Conservation (phyloP, 768 basidiomycete species). For the Phanerochaete carnosa region DNA sequence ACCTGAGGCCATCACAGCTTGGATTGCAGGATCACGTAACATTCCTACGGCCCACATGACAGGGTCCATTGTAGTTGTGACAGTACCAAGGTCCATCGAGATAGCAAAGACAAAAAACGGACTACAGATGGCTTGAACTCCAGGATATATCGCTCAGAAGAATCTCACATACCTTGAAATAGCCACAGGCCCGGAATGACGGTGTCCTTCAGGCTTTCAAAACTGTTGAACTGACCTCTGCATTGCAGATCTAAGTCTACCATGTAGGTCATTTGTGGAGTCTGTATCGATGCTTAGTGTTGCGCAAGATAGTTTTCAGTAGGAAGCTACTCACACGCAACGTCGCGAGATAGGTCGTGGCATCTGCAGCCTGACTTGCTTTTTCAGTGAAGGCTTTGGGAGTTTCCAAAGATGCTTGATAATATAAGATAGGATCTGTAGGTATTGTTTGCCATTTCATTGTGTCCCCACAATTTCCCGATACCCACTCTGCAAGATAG, state of each 20-base stretch:
- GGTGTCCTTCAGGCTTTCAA: slow-evolving; percentile 15
- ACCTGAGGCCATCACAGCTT: slow-evolving; percentile 16
- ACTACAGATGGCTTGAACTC: background rate
- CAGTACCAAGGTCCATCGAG: slow-evolving; percentile 23
- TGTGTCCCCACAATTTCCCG: slow-evolving; percentile 8
- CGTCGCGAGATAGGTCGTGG: slow-evolving; percentile 15
- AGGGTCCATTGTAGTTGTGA: slow-evolving; percentile 10
- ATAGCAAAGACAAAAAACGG: slow-evolving; percentile 25
- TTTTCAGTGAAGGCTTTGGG: slow-evolving; percentile 10
- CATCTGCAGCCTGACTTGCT: slow-evolving; percentile 15
- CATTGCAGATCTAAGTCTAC: slow-evolving; percentile 2
- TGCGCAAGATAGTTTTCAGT: background rate
- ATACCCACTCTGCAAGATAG: slow-evolving; percentile 17
- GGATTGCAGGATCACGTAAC: slow-evolving; percentile 22
- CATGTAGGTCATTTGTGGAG: slow-evolving; percentile 10
- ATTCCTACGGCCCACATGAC: slow-evolving; percentile 27
- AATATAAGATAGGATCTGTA: slow-evolving; percentile 4
- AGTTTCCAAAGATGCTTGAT: slow-evolving; percentile 3
- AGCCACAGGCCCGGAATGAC: slow-evolving; percentile 2
- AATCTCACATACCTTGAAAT: slow-evolving; percentile 13
- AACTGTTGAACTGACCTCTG: slow-evolving; percentile 15
- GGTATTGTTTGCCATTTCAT: slow-evolving; percentile 6
- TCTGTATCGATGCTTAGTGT: background rate
- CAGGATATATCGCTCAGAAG: background rate
- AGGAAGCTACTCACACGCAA: background rate